Base-by-base conservation (phyloP, 2,329 filamentous ascomycete species). In the Phaeosphaeria sp. region DNA sequence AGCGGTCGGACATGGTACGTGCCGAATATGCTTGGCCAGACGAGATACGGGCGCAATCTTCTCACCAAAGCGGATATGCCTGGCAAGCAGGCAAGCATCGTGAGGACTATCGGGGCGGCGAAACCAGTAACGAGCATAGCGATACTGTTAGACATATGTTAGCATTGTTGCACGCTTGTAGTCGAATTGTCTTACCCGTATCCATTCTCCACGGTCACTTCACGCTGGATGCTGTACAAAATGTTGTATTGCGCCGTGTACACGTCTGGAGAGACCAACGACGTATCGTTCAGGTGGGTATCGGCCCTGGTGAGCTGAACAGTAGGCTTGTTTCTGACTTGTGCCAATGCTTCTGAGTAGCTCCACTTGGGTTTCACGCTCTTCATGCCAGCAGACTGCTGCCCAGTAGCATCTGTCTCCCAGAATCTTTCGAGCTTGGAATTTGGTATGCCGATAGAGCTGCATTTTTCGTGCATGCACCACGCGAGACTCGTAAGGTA, bases 401-500 rank as follows among this genome's bases (percentile, higher is more conserved):
- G 30, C 15, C 30, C 30, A 24, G 58, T 58, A 3, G 52, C 50
- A 22, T 53, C 53, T 30, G 61, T 59, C 11, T 47, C 53, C 65
- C 66, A 70, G 40, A 59, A 69, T 30, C 55, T 57, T 50, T 67
- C 70, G n/a, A 69, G 55, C 42, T 61, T 59, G 60, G 56, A 70
- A 22, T 52, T 55, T 7, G 51, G 49, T 30, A 60, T 33, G 30
- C 65, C 49, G 30, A 36, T 36, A 3, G 30, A 13, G 18, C 40
- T 55, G 47, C 72, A 75, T 21, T 53, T 68, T 1, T 60, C 42
- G 24, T 69, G 66, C 47, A 75, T 69, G 51, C 73, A 76, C 45
- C 67, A 71, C 9, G 71, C 72, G 0, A 74, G 56, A 6, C 71
- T 72, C 1, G 66, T 70, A 13, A 76, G 63, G 51, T 59, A 76